Evolutionary conservation across 202 grass and related monocot species (phyloP), one percentile per base, ranked within the genome.

Genomic region (Carex arenaria): DNA sequence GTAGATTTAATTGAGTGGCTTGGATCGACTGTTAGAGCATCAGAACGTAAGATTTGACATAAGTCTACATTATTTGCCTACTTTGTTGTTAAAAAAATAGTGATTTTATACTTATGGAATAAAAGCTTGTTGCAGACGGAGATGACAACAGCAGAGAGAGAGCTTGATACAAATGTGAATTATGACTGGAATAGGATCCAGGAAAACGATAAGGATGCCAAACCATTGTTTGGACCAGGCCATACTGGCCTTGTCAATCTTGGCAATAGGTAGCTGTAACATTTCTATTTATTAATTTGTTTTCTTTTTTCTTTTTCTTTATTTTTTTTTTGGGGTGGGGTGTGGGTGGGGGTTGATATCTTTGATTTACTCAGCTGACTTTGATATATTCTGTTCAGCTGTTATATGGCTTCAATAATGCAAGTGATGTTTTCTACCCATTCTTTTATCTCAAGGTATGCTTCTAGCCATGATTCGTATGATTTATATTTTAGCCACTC

Each of bases 151-250:
- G 91, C 96, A 30, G 96, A 99, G 87, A 99, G 93, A 90, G 96
- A 99, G 85, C 91, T 99, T 89, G 96, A 99, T 78, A 82, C 88
- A 63, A 99, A 99, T 81, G 95, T 90, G 49, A 99, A 94, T 91
- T 99, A 88, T 94, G 96, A 99, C 67, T 99, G 96, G 96, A 99
- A 96, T 75, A 92, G 96, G 88, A 89, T 99, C 79, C 96, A 99
- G 88, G 96, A 99, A 92, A 96, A 89, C 80, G 93, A 93, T 53
- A 90, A 99, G 84, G 86, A 96, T 69, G 88, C 87, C 4, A 81
- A 96, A 86, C 93, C 74, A 84, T 66, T 99, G 62, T 99, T 90
- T 23, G 96, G 96, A 84, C 93, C 96, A 15, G 93, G 96, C 28
- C 93, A 95, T 96, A 96, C 96, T 72, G 96, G 96, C 52, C 91